Percentiles rank a stretch among this genome's conserved stretches.
These are phyloP conservation scores for Priceomyces medius DNA, from an alignment of 805 yeast species.

Conservation along the genomic window DNA sequence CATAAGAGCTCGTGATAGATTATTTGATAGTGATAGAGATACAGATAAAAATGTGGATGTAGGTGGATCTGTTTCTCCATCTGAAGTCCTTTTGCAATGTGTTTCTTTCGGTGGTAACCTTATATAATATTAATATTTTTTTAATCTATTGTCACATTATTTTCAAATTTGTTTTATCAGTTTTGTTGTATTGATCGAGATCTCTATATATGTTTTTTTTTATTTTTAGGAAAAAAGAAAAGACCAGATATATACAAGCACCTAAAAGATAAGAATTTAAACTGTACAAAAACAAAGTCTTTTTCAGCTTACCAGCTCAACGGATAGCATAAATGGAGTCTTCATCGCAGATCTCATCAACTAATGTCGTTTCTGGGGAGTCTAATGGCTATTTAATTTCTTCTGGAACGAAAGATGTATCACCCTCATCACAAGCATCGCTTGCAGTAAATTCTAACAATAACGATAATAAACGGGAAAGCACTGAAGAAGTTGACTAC, in stretches of 20 bases:
- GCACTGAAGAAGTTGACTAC: neutral
- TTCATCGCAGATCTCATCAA: neutral
- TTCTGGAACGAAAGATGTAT: neutral
- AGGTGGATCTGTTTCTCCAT: constrained; percentile 9
- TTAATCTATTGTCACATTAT: too few relatives aligned
- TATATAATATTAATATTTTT: constrained; percentile 13
- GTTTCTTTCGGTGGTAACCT: constrained; percentile 23
- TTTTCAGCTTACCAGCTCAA: neutral
- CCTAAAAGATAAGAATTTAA: neutral
- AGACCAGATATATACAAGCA: neutral
- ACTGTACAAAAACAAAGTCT: neutral
- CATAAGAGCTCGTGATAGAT: constrained; percentile 48
- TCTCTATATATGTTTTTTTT: neutral
- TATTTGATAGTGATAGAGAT: constrained; percentile 12
- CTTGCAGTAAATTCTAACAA: neutral
- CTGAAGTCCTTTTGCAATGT: constrained; percentile 16
- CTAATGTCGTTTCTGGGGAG: neutral
- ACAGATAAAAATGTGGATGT: constrained; percentile 14
- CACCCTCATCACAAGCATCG: constrained; percentile 1
- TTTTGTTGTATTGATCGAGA: neutral
- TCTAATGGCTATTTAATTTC: neutral
- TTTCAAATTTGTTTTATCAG: too few relatives aligned
- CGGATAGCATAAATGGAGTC: neutral
- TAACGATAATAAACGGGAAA: neutral
- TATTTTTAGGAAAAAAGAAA: neutral